Evolutionary conservation across 352 stramenopile genomes (phyloP), one percentile per base, ranked within the genome.

Genomic region (Globisporangium carolinianum): DNA sequence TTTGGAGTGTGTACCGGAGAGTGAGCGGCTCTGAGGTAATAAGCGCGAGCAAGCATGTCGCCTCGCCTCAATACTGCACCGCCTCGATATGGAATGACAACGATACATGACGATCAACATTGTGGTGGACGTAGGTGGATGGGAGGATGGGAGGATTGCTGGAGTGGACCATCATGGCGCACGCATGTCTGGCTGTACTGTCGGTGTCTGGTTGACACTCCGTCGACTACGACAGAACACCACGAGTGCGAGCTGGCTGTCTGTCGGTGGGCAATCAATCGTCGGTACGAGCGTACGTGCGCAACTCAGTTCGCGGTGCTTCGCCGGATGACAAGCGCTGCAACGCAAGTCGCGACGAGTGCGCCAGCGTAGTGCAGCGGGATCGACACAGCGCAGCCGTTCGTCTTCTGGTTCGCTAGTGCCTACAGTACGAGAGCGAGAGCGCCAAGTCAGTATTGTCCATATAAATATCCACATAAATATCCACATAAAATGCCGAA

Each of bases 341-440:
- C 83, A 10, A 61, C 81, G 5, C 53, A 63, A 32, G 68, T 65
- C 11, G 77, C 69, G 38, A 94, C 53, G 3, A 75, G 58, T 4
- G 80, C 78, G 41, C 79, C 84, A 3, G 57, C 82, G 54, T 86
- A 94, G 58, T 90, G 81, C 53, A 91, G 62, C 0, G 84, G 84
- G 54, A 94, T 87, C 39, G 79, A 86, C 15, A 91, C 62, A 45
- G 70, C 71, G 71, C 84, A 94, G 58, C 84, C 84, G 68, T 92
- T 91, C 14, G 72, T 80, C 51, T 75, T 71, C 61, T 87, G 72
- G 68, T 94, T 94, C 56, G 77, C 75, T 37, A 91, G 72, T 38
- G 77, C 75, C 76, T 85, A 45, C 1, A 15, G 38, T 35, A 11
- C 17, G 48, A 24, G 18, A 47, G 18, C n/a, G 14, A 48, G 14